Percentiles rank a stretch among this genome's conserved stretches.
Evolutionary conservation across 2,329 filamentous ascomycete species (phyloP).

Genomic region (Curvularia lunata): DNA sequence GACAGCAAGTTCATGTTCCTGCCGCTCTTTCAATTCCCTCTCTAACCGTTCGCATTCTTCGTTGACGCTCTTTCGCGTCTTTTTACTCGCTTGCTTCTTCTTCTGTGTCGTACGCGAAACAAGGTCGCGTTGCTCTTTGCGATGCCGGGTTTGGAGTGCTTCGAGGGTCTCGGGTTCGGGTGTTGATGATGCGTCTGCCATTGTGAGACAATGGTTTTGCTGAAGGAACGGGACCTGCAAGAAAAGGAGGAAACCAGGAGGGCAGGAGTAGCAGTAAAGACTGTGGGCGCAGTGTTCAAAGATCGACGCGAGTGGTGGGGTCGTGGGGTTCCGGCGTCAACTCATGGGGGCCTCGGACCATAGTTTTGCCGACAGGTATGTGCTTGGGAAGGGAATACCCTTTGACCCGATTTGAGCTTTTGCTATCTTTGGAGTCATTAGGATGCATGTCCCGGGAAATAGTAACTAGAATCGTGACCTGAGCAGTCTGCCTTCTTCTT

Average conservation of each 20-base stretch:
- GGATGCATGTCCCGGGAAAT: not conserved
- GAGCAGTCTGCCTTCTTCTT: too few relatives aligned
- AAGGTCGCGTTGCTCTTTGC: slow-evolving; percentile 86
- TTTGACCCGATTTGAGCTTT: not conserved
- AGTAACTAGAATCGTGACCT: too few relatives aligned
- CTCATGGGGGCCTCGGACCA: slow-evolving; percentile 12
- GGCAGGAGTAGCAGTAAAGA: slow-evolving; percentile 7
- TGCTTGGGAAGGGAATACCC: not conserved
- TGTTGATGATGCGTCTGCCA: slow-evolving; percentile 15
- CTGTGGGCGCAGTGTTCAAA: slow-evolving; percentile 6
- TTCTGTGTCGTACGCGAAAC: slow-evolving; percentile 87
- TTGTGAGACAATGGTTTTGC: not conserved
- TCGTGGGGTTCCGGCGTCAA: slow-evolving; percentile 10
- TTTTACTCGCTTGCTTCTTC: slow-evolving; percentile 95
- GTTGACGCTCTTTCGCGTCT: slow-evolving; percentile 66
- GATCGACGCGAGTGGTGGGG: slow-evolving; percentile 13
- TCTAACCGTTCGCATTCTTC: slow-evolving; percentile 68
- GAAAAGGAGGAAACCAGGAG: not conserved
- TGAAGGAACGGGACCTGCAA: too few relatives aligned
- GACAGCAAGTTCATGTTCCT: slow-evolving; percentile 58
- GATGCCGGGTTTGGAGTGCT: slow-evolving; percentile 77
- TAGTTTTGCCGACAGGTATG: slow-evolving; percentile 6
- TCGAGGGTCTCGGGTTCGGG: slow-evolving; percentile 63
- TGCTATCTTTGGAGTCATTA: not conserved
- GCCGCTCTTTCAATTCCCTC: slow-evolving; percentile 61